A percentile compares a stretch with the other conserved stretches of the same genome.
These are phyloP conservation scores for Athelia psychrophila DNA, from an alignment of 1,284 basidiomycete species.

Conservation along the genomic window DNA sequence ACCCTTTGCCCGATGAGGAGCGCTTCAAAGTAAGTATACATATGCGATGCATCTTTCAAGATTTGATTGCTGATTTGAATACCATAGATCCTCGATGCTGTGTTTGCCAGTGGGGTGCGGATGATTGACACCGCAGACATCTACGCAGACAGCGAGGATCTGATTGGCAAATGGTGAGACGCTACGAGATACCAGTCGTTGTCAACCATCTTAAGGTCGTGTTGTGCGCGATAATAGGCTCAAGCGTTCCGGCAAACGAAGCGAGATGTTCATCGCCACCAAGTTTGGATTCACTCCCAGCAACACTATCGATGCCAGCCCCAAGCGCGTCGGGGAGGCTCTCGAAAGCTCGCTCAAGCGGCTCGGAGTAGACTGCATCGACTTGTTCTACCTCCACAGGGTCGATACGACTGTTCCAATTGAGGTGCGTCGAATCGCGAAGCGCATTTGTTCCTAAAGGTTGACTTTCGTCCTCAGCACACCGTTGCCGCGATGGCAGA, in stretches of 20 bases:
- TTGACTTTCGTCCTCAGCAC: constrained; percentile 9
- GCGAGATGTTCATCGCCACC: constrained; percentile 36
- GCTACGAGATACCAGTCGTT: constrained; percentile 28
- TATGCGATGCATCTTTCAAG: neutral
- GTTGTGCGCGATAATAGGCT: constrained; percentile 34
- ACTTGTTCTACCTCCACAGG: constrained; percentile 14
- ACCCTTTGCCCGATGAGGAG: constrained; percentile 6
- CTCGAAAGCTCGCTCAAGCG: neutral
- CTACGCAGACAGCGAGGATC: constrained; percentile 42
- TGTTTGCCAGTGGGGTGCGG: constrained; percentile 33
- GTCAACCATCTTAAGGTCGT: constrained; percentile 19
- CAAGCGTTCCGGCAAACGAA: constrained; percentile 32
- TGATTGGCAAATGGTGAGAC: constrained; percentile 40
- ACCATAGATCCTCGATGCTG: constrained; percentile 36
- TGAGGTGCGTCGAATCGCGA: constrained; percentile 21
- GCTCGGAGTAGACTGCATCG: neutral
- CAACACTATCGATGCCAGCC: neutral
- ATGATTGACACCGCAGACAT: constrained; percentile 42
- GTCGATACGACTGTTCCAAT: constrained; percentile 30
- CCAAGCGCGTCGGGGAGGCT: neutral
- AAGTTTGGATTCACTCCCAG: neutral
- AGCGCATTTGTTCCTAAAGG: too few relatives aligned
- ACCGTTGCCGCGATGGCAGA: constrained; percentile 37
- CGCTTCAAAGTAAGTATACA: constrained; percentile 4
- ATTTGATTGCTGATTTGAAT: neutral